Conservation (phyloP, 148 eudicot genomes). For the Euryodendron excelsum region DNA sequence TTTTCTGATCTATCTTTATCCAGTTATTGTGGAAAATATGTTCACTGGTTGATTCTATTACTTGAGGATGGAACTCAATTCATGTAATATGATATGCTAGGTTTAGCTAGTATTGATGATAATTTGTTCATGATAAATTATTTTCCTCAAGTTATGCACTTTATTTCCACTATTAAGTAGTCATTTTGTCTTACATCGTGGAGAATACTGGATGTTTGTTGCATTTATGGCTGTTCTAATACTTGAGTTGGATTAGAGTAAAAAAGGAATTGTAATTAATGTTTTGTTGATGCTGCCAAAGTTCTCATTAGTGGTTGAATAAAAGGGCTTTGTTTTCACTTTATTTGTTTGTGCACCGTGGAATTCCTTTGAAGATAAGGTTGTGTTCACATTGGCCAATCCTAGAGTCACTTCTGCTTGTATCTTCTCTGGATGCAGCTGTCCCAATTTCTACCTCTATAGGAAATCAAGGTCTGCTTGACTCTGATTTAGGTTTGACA, state of each 20-base stretch:
- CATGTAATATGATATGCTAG: not conserved
- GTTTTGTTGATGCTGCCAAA: not conserved
- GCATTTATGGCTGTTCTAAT: not conserved
- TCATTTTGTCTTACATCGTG: not conserved
- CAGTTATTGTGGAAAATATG: not conserved
- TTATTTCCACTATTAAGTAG: not conserved
- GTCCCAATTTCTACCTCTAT: not conserved
- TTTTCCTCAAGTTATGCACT: not conserved
- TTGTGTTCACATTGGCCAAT: too few species aligned
- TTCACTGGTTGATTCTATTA: constrained; percentile 5
- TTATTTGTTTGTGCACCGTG: not conserved
- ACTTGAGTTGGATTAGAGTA: not conserved
- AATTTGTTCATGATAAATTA: not conserved
- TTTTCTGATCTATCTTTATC: not conserved
- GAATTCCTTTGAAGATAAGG: too few species aligned
- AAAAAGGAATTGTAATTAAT: not conserved
- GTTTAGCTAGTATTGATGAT: not conserved
- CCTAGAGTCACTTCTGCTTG: not conserved
- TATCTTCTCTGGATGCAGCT: not conserved
- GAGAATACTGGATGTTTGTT: not conserved
- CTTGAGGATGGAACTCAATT: not conserved
- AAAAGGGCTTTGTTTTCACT: not conserved
- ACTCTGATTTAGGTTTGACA: not conserved
- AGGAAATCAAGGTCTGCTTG: not conserved
- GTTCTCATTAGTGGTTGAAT: not conserved